Evolutionary conservation across 1,139 yeast species (phyloP), one percentile per base, ranked within the genome.

Genomic region (Diutina pseudorugosa): DNA sequence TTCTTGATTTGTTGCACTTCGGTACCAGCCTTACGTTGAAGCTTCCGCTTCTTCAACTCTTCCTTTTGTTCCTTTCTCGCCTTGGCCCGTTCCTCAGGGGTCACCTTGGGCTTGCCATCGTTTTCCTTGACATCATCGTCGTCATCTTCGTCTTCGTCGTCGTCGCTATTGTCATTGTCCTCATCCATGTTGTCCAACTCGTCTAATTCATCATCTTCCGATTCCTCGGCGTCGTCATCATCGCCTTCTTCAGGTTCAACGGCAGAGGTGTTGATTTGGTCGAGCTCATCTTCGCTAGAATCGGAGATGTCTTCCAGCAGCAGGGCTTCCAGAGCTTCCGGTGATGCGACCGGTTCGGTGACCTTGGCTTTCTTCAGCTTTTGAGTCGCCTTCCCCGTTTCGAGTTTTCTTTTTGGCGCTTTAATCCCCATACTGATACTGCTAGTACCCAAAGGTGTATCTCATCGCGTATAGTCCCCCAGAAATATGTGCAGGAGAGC

Each of bases 1-100:
- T 78, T 75, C 68, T 93, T 93, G 67, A 93, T 89, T 59, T 82
- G 81, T 65, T 88, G 91, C 52, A 93, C 90, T 68, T 86, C 87
- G 47, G 73, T 72, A 58, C 98, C 98, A 21, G 95, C 79, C 63
- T 86, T 89, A 71, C 96, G 83, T 62, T 84, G 82, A 57, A 88
- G 73, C 66, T 90, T 91, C 68, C 98, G 82, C 65, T 91, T 97
- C 54, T 82, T 80, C 52, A 85, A 74, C 50, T 84, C 66, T 61
- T 83, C 83, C 65, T 83, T 84, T 69, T 91, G 97, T 14, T 12
- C 21, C 9, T n/a, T 18, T 25, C 49, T 25, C 4, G 47, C 16
- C 19, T 43, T 23, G 11, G 47, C 30, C 47, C 47, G 47, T 4
- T 43, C 47, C 14, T 30, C 36, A 14, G 36, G 36, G 1, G 36